Evolutionary conservation across 257 asterid species (phyloP), one percentile per base, ranked within the genome.

Genomic region (Jacaranda mimosifolia): DNA sequence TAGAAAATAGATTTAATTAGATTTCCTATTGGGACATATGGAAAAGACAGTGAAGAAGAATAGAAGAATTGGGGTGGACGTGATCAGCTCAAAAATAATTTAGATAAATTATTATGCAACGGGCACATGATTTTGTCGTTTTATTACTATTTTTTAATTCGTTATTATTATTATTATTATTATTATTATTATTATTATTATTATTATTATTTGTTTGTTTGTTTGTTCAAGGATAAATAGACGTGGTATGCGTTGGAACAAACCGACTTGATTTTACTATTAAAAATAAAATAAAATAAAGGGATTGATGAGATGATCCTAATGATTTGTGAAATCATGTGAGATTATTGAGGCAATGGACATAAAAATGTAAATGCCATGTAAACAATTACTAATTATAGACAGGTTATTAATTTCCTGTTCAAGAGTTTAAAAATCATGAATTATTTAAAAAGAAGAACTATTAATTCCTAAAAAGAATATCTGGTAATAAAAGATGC

Each of bases 81-180:
- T 55, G 81, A 55, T 53, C 21, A 36, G 15, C 26, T n/a, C 69
- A 3, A 42, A 63, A 74, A 74, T 77, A 69, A 84, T 84, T 63
- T 19, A 68, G 83, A 79, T 84, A 79, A 72, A 68, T 69, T 72
- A 62, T 56, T 48, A 51, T 58, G 63, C 39, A 68, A 60, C 1
- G 64, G 70, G 70, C 81, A 82, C 85, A 82, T 82, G 88, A 73
- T 21, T 49, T 63, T 79, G 78, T 83, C 72, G 42, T 66, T 66
- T 43, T 8, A 48, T 40, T 19, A 63, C 5, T 9, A n/a, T 63
- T 63, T 10, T 49, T 39, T 38, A n/a, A 9, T 42, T 42, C 3
- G 3, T 42, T 42, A 48, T 48, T 48, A 48, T 48, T 48, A 48
- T 48, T 48, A 7, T 48, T 48, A 7, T 48, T 48, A 7, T n/a